Percentiles rank a stretch among this genome's conserved stretches.
Evolutionary conservation across 805 yeast genomes (phyloP).

Genomic region (Pichia insulana): DNA sequence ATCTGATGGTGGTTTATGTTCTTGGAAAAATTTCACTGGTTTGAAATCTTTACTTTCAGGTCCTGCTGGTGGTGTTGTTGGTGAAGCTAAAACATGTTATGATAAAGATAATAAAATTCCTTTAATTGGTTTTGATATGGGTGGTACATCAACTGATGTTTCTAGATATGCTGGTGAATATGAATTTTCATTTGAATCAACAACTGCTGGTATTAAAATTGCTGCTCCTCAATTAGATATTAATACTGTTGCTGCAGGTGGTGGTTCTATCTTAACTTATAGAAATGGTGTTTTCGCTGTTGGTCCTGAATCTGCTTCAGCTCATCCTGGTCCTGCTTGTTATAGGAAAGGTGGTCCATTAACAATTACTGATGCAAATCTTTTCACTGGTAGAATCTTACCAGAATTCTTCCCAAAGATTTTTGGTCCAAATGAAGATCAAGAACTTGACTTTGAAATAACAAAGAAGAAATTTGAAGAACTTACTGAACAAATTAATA

Average conservation of each 20-base stretch:
- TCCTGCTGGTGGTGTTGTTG: constrained; percentile 98
- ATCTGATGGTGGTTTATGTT: constrained; percentile 91
- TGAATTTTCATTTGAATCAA: constrained; percentile 75
- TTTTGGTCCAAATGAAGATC: constrained; percentile 73
- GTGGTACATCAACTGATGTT: constrained; percentile 86
- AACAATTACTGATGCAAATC: constrained; percentile 80
- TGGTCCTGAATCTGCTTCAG: constrained; percentile 82
- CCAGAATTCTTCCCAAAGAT: constrained; percentile 74
- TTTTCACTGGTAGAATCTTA: constrained; percentile 60
- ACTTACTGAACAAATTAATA: constrained; percentile 50
- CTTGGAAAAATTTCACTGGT: constrained; percentile 78
- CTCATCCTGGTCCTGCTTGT: constrained; percentile 88
- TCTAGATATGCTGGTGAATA: constrained; percentile 64
- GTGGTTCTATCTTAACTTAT: constrained; percentile 63
- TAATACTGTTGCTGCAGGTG: constrained; percentile 80
- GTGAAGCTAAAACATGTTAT: constrained; percentile 78
- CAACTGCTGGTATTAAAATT: constrained; percentile 75
- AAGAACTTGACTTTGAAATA: constrained; percentile 51
- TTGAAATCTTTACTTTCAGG: constrained; percentile 84
- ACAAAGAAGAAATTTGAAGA: constrained; percentile 42
- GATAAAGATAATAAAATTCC: constrained; percentile 45
- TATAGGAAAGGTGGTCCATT: constrained; percentile 79
- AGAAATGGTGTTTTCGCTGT: constrained; percentile 67
- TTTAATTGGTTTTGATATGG: constrained; percentile 80
- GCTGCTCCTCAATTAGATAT: constrained; percentile 81